Evolutionary conservation across 2,329 filamentous ascomycete species (phyloP), one percentile per base, ranked within the genome.

Genomic region (Arthroderma sp.): DNA sequence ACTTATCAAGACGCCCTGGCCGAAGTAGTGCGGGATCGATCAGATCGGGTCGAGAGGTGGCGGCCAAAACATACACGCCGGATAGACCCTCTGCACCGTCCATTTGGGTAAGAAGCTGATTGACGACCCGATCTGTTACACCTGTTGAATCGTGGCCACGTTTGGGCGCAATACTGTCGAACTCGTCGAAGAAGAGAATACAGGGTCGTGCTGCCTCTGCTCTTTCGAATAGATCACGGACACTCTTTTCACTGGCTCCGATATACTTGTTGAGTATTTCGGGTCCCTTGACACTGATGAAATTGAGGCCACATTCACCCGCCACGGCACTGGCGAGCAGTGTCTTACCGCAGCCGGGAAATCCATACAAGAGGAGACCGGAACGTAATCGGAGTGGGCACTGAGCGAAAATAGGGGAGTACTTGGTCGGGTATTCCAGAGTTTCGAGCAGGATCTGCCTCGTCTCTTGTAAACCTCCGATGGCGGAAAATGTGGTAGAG

Each of bases 261-360:
- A 98, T 98, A 63, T 98, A 98, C 66, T 98, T 98, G 72, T 98
- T 98, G 44, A 98, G 68, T 48, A 98, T 96, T 63, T 98, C 93
- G 0, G 91, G 91, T 0, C 91, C 91, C 67, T 98, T 98, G 58
- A 98, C 91, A 36, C 82, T 88, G 64, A 98, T 98, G 65, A 98
- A 98, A 64, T 98, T 98, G 49, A 98, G 78, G 0, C 89, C 89
- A 58, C 89, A 96, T 67, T 98, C 91, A 45, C 89, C 89, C 8
- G 93, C 91, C n/a, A 98, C 89, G 0, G 91, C 91, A 47, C 86
- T 94, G 15, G 93, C 91, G 6, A 98, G 77, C 6, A 98, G 74
- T 0, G 91, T 98, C 67, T 98, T 98, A 50, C 93, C 93, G 58
- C 91, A 96, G 2, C 91, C 91, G 0, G 91, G 91, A 57, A 84